Base-by-base conservation (phyloP, 768 basidiomycete genomes). In the Mycena rosella region DNA sequence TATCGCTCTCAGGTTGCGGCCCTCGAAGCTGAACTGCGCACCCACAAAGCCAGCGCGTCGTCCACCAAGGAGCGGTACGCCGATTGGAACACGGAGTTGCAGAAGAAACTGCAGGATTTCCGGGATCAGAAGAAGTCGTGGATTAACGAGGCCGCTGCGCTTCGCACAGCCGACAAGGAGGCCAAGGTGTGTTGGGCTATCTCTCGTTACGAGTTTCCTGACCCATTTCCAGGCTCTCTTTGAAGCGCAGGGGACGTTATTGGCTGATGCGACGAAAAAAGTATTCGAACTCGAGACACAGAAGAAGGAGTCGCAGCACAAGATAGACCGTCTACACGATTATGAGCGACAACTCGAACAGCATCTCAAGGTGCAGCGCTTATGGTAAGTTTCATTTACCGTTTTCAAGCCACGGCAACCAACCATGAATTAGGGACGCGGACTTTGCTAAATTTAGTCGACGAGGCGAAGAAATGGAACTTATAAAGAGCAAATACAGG, bases 291-390 rank as follows among this genome's bases (percentile, higher is more conserved):
- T 97, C 32, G 82, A 91, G 75, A 96, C 93, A 22, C 86, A 90
- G 72, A 84, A 86, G 70, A 92, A 93, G 72, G 93, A 93, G 77
- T 90, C 85, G 51, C 87, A 90, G 65, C 93, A 93, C 73, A 96
- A 96, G 75, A 87, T 97, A 15, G 89, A 91, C 67, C 87, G 92
- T 20, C 82, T 97, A 47, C 81, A 84, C 55, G 95, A 97, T 76
- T 97, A 96, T 71, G 96, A 98, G 75, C 83, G 81, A n/a, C 91
- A 93, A 72, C 94, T 97, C 49, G 91, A 94, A 58, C 93, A 96
- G 73, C 86, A 94, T 66, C 81, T 91, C 47, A 88, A 89, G 62
- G 86, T 92, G 74, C 92, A 95, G 74, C 85, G 86, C 56, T 78
- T 95, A 71, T 97, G 95, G 96, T 94, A 76, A 32, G 87, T 78